A percentile compares a stretch with the other conserved stretches of the same genome.
phyloP scores from a whole-genome alignment of 1,139 yeast genomes.

The Geotrichum europaeum region DNA sequence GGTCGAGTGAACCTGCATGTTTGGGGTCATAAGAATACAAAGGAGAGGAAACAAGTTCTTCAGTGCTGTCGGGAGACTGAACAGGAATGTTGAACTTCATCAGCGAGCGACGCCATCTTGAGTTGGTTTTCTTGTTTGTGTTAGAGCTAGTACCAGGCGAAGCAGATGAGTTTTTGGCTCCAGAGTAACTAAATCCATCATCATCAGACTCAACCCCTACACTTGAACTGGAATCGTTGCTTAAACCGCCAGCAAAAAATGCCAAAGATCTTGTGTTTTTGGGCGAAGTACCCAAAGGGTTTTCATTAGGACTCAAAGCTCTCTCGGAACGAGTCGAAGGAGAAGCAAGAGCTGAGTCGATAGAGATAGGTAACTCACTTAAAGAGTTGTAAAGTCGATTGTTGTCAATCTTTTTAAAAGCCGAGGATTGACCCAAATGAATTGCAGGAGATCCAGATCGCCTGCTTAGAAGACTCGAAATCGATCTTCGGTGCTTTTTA shows the following conservation, averaged over 20 bases:
- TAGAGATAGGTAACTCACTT: constrained; percentile 9
- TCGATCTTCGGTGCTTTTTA: constrained; percentile 6
- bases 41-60: constrained; percentile 1
- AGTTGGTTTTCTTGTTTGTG: constrained; percentile 17
- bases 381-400: constrained; percentile 8
- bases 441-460: constrained; percentile 14
- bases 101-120: constrained; percentile 31
- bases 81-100: constrained; percentile 23
- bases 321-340: not conserved
- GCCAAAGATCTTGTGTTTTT: constrained; percentile 12
- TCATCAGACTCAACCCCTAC: constrained; percentile 24
- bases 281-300: constrained; percentile 10
- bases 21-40: not conserved
- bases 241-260: constrained; percentile 17
- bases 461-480: constrained; percentile 11
- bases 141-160: not conserved
- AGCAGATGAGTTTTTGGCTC: not conserved
- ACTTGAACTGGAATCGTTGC: constrained; percentile 25
- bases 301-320: constrained; percentile 3
- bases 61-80: constrained; percentile 9
- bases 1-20: constrained; percentile 2
- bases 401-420: constrained; percentile 12
- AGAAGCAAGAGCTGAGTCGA: constrained; percentile 11
- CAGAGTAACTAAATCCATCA: constrained; percentile 14
- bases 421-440: constrained; percentile 6